Evolutionary conservation across 163 green algal genomes (phyloP), one percentile per base, ranked within the genome.

Genomic region (Chloroidium sp.): DNA sequence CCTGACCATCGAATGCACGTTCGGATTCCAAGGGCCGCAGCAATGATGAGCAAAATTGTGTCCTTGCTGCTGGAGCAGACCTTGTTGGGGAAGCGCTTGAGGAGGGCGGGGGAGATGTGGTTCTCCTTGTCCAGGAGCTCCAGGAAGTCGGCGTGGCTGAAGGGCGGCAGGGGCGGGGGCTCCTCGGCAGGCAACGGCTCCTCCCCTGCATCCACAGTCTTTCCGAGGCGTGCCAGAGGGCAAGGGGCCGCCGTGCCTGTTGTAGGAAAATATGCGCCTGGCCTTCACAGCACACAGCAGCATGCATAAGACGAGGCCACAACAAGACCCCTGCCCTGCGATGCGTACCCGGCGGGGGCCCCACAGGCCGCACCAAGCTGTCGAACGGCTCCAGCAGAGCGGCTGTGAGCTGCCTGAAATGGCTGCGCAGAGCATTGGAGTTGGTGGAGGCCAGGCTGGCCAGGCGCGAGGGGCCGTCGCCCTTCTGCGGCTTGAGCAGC

Each of bases 381-480:
- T 62, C 61, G 69, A 86, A 84, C 60, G 83, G 80, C 72, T 8
- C 68, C 62, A 94, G 85, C 72, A 94, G 79, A 1, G 89, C 91
- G 0, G 62, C 69, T 0, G 89, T 95, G 59, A 95, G 85, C 79
- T 95, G 89, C 61, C 86, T 72, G 84, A 95, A 95, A 83, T 94
- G 90, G 2, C 87, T 83, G 2, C 92, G 86, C 62, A 97, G 84
- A n/a, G 86, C 77, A 4, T 83, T 76, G 59, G 80, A 87, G 87
- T 93, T 94, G 75, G 85, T 80, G 2, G 78, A 77, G 4, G 87
- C 88, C 3, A 87, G 82, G 57, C 89, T 84, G 3, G 78, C 62
- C 62, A 80, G 74, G 78, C 88, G 88, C 61, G 82, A 81, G 3
- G 87, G 83, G 0, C 84, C 76, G 62, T 92, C 88, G 2, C 75